phyloP scores from a whole-genome alignment of 805 yeast species.

The Candida maris region DNA sequence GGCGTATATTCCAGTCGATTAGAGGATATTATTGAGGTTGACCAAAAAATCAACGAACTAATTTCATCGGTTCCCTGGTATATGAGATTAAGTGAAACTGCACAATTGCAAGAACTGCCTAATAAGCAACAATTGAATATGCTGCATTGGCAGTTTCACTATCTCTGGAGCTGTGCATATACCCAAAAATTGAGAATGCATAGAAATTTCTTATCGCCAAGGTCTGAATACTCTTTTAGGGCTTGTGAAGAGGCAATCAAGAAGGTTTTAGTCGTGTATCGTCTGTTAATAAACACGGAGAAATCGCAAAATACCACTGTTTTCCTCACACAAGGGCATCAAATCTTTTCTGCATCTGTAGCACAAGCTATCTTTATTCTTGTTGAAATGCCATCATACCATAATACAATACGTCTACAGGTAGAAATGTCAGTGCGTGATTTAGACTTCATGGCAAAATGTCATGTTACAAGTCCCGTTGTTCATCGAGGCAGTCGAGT shows the following conservation, averaged over 20 bases:
- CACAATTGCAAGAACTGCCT: conserved; percentile 14
- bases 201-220: conserved; percentile 10
- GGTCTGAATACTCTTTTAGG: conserved; percentile 17
- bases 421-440: conserved; percentile 4
- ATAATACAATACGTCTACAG: conserved; percentile 2
- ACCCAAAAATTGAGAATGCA: conserved; percentile 12
- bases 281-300: conserved; percentile 21
- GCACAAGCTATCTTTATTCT: conserved; percentile 31
- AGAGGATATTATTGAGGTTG: conserved; percentile 7
- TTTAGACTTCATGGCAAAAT: conserved; percentile 7
- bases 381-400: conserved; percentile 15
- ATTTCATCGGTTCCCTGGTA: conserved; percentile 12
- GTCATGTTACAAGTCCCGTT: conserved; percentile 6
- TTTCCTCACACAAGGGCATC: conserved; percentile 32
- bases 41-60: conserved; percentile 6
- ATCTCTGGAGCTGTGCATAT: conserved; percentile 11
- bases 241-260: conserved; percentile 26
- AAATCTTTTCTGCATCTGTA: conserved; percentile 31
- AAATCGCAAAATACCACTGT: conserved; percentile 22
- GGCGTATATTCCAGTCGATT: conserved; percentile 4
- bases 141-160: conserved; percentile 12
- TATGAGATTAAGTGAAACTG: conserved; percentile 8
- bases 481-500: conserved; percentile 9
- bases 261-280: conserved; percentile 28
- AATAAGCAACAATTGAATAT: background rate